Percentiles rank a stretch among this genome's conserved stretches.
phyloP scores from a whole-genome alignment of 768 basidiomycete genomes.

The Myochromella boudieri region DNA sequence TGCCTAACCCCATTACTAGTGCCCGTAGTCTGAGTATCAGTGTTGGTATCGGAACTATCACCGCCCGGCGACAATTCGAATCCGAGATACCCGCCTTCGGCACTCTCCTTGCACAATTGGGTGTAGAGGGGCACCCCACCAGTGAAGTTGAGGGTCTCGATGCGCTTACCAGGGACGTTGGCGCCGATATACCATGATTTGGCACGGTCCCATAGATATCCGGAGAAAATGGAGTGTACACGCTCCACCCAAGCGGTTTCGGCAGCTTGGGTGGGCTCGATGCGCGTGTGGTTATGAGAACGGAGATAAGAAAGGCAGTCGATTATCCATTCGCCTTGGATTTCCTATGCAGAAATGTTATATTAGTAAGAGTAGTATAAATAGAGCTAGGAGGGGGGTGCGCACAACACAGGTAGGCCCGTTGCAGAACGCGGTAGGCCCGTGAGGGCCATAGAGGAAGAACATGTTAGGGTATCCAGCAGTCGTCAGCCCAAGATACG shows the following conservation, averaged over 20 bases:
- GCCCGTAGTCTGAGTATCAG: too few relatives aligned
- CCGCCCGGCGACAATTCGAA: constrained; percentile 13
- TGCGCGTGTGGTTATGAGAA: constrained; percentile 11
- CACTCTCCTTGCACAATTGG: constrained; percentile 15
- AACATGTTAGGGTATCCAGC: constrained; percentile 26
- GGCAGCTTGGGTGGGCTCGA: constrained; percentile 12
- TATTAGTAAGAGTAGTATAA: neutral
- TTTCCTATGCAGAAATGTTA: constrained; percentile 15
- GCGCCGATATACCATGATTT: constrained; percentile 27
- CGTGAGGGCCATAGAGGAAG: constrained; percentile 25
- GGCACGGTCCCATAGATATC: constrained; percentile 17
- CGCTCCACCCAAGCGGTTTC: constrained; percentile 13
- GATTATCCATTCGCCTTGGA: constrained; percentile 25
- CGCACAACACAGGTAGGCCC: constrained; percentile 25
- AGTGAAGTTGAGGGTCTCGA: constrained; percentile 22
- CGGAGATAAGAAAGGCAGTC: constrained; percentile 19
- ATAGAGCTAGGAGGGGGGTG: neutral
- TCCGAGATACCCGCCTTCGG: constrained; percentile 17
- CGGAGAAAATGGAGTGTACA: constrained; percentile 13
- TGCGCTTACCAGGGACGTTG: constrained; percentile 24
- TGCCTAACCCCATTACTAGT: too few relatives aligned
- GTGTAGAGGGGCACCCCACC: constrained; percentile 22
- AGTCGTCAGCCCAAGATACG: constrained; percentile 22
- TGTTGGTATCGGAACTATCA: too few relatives aligned
- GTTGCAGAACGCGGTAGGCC: constrained; percentile 24